Evolutionary conservation across 2,329 filamentous ascomycete species (phyloP), one percentile per base, ranked within the genome.

Genomic region (Shiraia sp.): DNA sequence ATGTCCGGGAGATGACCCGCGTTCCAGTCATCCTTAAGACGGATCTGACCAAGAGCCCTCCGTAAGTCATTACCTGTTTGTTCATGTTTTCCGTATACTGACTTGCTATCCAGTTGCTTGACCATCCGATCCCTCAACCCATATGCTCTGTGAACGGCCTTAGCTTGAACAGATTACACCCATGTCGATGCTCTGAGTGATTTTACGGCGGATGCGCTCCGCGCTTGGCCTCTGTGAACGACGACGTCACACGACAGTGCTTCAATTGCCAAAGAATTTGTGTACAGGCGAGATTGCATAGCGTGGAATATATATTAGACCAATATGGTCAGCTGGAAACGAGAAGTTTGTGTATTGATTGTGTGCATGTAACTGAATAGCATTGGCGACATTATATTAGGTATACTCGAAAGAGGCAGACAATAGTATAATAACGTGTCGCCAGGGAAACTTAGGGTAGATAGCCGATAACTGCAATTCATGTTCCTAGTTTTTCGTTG

Each of bases 11-110:
- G 78, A 96, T 99, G 91, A 92, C 90, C 30, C 82, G 92, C 57
- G 88, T 99, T 48, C 93, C 93, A n/a, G 88, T 99, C 56, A 95
- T 99, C 69, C 76, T 99, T 64, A 97, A 96, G 85, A 97, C 93
- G 54, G 93, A 99, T 75, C 81, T 99, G 63, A 89, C 80, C 75
- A 99, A 99, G 88, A 97, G 92, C 76, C 93, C 93, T 75, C 93
- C 93, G 91, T 99, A 87, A 85, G 93, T 92, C 49, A 8, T 46
- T 32, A 10, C 26, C 23, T 9, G 29, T 8, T 16, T 10, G 6
- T 32, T 25, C 10, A 16, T 12, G 22, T 13, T 42, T 35, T 36
- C 31, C 32, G 26, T 32, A 7, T 40, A 39, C 55, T 64, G 42
- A 66, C 44, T 27, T 43, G 39, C 35, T 9, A 37, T 23, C 15